phyloP scores from a whole-genome alignment of 371 early-diverging fungal genomes.

The Racocetra persica region DNA sequence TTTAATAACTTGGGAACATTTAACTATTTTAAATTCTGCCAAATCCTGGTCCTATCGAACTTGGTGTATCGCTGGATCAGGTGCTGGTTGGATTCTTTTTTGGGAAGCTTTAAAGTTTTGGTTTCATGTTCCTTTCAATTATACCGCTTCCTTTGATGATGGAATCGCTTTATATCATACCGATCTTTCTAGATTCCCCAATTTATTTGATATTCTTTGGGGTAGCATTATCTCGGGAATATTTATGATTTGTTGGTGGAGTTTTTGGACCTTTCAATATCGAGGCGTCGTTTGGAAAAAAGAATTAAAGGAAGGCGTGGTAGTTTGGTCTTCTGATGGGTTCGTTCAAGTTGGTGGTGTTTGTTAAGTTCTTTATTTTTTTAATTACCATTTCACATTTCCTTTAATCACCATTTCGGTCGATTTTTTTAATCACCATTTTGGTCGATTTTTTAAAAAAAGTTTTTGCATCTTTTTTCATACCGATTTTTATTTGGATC shows the following conservation, averaged over 20 bases:
- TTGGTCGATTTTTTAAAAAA: no score
- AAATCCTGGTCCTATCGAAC: conserved; percentile 57
- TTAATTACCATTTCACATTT: no score
- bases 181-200: conserved; percentile 54
- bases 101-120: conserved; percentile 54
- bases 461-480: no score
- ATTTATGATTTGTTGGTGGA: conserved; percentile 68
- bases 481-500: no score
- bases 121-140: conserved; percentile 46
- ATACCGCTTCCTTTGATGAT: background rate
- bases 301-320: conserved; percentile 67
- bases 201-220: conserved; percentile 54
- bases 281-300: conserved; percentile 69
- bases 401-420: no score
- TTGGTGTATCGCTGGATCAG: conserved; percentile 67
- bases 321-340: conserved; percentile 61
- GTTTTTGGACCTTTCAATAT: conserved; percentile 74
- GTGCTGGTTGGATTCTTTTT: conserved; percentile 65
- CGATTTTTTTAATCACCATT: no score
- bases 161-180: conserved; percentile 55
- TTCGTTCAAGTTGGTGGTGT: conserved; percentile 40
- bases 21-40: conserved; percentile 58
- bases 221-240: conserved; percentile 63
- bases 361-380: background rate
- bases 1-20: conserved; percentile 68